Conservation (phyloP, 164 flowering plant species). For the Chimonanthus praecox region DNA sequence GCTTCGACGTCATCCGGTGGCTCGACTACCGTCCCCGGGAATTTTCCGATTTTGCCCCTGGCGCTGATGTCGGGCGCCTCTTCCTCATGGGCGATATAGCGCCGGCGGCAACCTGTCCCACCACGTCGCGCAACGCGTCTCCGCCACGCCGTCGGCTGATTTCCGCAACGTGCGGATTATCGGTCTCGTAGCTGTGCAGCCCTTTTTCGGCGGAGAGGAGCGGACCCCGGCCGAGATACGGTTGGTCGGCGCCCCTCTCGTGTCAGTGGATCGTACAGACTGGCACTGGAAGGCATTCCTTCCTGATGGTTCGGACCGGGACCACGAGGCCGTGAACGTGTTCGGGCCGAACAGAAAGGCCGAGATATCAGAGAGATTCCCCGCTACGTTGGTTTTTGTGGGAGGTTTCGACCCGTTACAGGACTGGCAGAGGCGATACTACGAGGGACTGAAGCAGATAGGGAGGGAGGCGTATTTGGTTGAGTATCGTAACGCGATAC, state of each 20-base stretch:
- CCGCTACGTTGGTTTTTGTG: conserved; percentile 36
- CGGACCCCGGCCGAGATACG: conserved; percentile 39
- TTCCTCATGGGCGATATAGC: conserved; percentile 49
- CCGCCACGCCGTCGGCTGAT: neutral
- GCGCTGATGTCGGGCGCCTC: conserved; percentile 17
- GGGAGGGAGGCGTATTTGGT: conserved; percentile 31
- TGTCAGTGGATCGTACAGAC: conserved; percentile 29
- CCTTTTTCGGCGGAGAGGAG: conserved; percentile 50
- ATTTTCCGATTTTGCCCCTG: conserved; percentile 2
- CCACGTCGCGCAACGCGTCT: conserved; percentile 33
- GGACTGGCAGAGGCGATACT: conserved; percentile 48
- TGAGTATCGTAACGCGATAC: conserved; percentile 35
- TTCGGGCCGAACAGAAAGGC: conserved; percentile 26
- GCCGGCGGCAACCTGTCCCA: conserved; percentile 74
- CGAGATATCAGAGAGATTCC: conserved; percentile 26
- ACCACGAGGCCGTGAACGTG: conserved; percentile 41
- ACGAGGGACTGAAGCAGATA: conserved; percentile 27
- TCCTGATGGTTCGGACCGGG: conserved; percentile 39
- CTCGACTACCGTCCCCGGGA: conserved; percentile 3
- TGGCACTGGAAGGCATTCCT: conserved; percentile 44
- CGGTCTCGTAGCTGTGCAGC: conserved; percentile 14
- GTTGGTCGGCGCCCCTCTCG: conserved; percentile 10
- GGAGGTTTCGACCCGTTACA: conserved; percentile 46
- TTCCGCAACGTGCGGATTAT: neutral
- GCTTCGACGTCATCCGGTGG: conserved; percentile 22